Conservation (phyloP, 306 rosid genomes). For the Casuarina cunninghamiana region DNA sequence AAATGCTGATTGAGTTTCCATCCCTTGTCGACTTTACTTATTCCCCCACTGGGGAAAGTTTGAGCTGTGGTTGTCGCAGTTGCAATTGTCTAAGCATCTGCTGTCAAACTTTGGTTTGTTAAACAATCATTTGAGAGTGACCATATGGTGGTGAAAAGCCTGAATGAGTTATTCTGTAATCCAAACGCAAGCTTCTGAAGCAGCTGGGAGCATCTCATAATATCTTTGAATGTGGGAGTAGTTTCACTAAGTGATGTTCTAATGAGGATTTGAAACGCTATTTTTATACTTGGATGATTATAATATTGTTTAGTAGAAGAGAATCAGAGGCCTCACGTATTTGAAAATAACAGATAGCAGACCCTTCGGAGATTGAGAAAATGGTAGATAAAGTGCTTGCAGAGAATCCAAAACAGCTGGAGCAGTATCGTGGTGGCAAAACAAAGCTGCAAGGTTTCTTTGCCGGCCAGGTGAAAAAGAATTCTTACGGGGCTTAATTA, state of each 20-base stretch:
- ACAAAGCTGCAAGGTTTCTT: slow-evolving; percentile 85
- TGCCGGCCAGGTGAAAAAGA: slow-evolving; percentile 77
- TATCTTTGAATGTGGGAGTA: background rate
- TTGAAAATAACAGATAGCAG: slow-evolving; percentile 63
- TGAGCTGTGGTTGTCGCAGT: background rate
- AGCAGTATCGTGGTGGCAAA: slow-evolving; percentile 82
- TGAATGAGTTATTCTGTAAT: slow-evolving; percentile 20
- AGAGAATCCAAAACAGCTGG: slow-evolving; percentile 90
- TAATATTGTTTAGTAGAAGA: background rate
- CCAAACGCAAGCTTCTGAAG: background rate
- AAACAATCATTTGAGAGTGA: background rate
- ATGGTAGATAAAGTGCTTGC: slow-evolving; percentile 71
- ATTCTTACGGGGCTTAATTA: background rate
- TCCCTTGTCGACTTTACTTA: background rate
- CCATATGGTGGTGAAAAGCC: slow-evolving; percentile 2
- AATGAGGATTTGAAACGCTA: background rate
- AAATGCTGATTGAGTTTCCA: background rate
- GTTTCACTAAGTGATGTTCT: background rate
- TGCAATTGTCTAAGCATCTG: background rate
- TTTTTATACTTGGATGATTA: background rate
- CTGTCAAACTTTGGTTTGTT: background rate
- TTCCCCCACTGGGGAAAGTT: background rate
- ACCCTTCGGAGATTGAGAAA: slow-evolving; percentile 80
- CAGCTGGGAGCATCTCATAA: background rate
- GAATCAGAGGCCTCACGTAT: slow-evolving; percentile 4